phyloP scores from a whole-genome alignment of 2,329 filamentous ascomycete species.

The Colletotrichum melonis region DNA sequence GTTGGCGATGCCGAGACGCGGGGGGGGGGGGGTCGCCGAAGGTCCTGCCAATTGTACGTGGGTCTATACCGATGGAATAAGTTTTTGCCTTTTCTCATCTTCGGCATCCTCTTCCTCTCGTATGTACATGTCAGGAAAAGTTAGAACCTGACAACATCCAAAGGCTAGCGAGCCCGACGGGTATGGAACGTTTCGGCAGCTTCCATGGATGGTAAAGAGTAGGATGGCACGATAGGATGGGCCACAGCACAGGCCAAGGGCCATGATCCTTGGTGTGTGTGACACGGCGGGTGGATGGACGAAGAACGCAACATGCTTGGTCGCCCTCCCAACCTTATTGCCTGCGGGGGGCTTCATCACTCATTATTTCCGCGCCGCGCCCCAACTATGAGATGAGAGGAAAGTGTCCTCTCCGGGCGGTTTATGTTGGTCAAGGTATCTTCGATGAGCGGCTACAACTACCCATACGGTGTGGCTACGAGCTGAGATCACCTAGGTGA shows the following conservation, averaged over 20 bases:
- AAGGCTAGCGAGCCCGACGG: neutral
- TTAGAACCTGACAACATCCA: neutral
- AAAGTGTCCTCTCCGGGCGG: no score
- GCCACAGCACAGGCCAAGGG: neutral
- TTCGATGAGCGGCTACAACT: neutral
- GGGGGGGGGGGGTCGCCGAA: neutral
- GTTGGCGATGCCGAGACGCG: neutral
- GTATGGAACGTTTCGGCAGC: constrained; percentile 14
- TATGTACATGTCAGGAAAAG: neutral
- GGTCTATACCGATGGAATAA: neutral
- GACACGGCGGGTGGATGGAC: neutral
- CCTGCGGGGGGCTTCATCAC: neutral
- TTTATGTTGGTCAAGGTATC: neutral
- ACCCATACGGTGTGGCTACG: neutral
- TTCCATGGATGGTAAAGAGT: neutral
- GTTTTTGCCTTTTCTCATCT: neutral
- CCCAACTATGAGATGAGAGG: neutral
- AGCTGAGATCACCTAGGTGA: neutral
- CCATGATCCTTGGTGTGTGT: neutral
- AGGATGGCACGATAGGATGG: neutral
- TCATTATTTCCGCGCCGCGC: neutral
- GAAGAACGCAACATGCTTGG: neutral
- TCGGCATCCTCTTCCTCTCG: neutral
- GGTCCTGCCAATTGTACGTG: neutral
- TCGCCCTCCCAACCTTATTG: neutral